phyloP scores from a whole-genome alignment of 1,284 basidiomycete genomes.

The Fistulina hepatica region DNA sequence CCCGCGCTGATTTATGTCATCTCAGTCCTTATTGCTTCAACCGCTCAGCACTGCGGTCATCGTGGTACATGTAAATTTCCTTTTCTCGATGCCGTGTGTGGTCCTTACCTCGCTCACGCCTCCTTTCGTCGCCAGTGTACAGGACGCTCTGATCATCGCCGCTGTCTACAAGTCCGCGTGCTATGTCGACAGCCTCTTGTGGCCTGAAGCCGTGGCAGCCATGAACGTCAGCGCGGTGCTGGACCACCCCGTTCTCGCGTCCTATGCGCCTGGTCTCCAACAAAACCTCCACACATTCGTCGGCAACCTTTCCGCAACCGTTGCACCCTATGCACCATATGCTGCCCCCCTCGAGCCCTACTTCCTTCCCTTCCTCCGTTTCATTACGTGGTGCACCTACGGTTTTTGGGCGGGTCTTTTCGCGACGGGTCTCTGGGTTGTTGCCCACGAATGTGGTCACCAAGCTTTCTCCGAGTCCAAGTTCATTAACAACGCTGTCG shows the following conservation, averaged over 20 bases:
- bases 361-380: slow-evolving; percentile 53
- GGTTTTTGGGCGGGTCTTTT: slow-evolving; percentile 79
- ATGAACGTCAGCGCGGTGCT: too few relatives aligned
- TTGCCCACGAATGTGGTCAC: slow-evolving; percentile 90
- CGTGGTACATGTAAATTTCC: slow-evolving; percentile 62
- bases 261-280: not conserved
- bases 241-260: slow-evolving; percentile 36
- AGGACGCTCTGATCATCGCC: slow-evolving; percentile 67
- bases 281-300: too few relatives aligned
- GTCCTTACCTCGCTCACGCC: slow-evolving; percentile 6
- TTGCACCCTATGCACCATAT: too few relatives aligned
- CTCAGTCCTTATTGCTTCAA: slow-evolving; percentile 82
- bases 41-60: slow-evolving; percentile 80
- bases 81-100: not conserved
- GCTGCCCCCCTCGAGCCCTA: too few relatives aligned
- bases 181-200: slow-evolving; percentile 58
- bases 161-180: slow-evolving; percentile 61
- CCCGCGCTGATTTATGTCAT: slow-evolving; percentile 6
- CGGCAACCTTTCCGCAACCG: too few relatives aligned
- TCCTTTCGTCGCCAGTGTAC: slow-evolving; percentile 35
- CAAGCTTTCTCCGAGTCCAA: slow-evolving; percentile 97
- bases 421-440: slow-evolving; percentile 89
- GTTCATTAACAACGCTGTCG: slow-evolving; percentile 85
- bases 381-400: slow-evolving; percentile 77
- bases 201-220: slow-evolving; percentile 39